Base-by-base conservation (phyloP, 495 filamentous ascomycete genomes). In the Venustampulla echinocandica region DNA sequence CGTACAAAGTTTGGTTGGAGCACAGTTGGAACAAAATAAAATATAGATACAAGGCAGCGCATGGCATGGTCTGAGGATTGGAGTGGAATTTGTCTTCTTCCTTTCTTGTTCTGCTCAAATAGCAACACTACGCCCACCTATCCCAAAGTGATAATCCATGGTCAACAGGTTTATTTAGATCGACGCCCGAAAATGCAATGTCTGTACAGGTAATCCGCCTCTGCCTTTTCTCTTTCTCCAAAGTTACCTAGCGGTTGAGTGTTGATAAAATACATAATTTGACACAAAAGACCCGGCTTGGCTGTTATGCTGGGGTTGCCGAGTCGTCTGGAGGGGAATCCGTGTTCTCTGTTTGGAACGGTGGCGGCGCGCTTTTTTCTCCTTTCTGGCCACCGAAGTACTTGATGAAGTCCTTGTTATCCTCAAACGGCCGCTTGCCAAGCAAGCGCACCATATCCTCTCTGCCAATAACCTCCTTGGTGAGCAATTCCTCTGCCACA, bases 371-470 rank as follows among this genome's bases (percentile, higher is more conserved):
- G 46, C 74, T 70, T 55, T 68, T 75, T 46, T 55, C 25, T 46
- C 56, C 30, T 13, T 17, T 19, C 15, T 68, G 64, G 43, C 60
- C 63, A 45, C 81, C 79, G 62, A 98, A 98, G 68, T 95, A 97
- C 68, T 95, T 97, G 41, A 76, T 65, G 61, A 98, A 96, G 49
- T 97, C 89, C 55, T 81, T 80, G 51, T 82, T 78, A 36, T 96
- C 89, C 18, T 81, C 79, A 62, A 80, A 97, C 32, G 82, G 79
- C 43, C 92, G 71, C 30, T 80, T 82, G 2, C 92, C 92, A 19
- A 98, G 69, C 39, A 98, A 68, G 42, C 92, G 73, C 32, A 97
- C 73, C 73, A 98, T 77, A 66, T 98, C 92, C 50, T 97, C 92
- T 41, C 92, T 74, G 13, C 76, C 76, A 20, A 98, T 71, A 47